Conservation (phyloP, 2,329 filamentous ascomycete species). For the Fusarium chuoi region DNA sequence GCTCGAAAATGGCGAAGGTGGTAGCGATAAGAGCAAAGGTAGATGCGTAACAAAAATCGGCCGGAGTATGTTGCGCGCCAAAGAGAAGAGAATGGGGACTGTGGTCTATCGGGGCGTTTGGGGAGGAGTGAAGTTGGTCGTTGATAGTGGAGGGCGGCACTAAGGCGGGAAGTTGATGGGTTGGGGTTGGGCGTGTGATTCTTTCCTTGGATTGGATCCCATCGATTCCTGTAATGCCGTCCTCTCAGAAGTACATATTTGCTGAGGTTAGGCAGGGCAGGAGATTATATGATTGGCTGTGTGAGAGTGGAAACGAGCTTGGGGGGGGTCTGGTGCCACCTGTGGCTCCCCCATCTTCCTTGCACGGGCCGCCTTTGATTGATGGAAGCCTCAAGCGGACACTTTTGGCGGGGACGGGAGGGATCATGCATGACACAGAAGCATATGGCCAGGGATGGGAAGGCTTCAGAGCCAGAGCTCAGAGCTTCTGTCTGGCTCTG, state of each 20-base stretch:
- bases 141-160: constrained; percentile 41
- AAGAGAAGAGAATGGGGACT: constrained; percentile 34
- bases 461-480: constrained; percentile 11
- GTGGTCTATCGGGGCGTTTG: constrained; percentile 36
- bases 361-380: constrained; percentile 30
- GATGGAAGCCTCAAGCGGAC: constrained; percentile 22
- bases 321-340: constrained; percentile 31
- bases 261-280: constrained; percentile 16
- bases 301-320: constrained; percentile 22
- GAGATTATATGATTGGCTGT: constrained; percentile 50
- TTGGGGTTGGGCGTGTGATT: constrained; percentile 40
- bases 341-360: constrained; percentile 35
- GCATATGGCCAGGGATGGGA: constrained; percentile 25
- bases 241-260: constrained; percentile 9
- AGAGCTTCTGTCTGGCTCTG: constrained; percentile 8
- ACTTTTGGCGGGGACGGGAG: constrained; percentile 33
- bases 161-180: constrained; percentile 37
- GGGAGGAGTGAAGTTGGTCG: constrained; percentile 45
- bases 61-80: constrained; percentile 27
- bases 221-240: constrained; percentile 31
- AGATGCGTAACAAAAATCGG: constrained; percentile 20
- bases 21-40: constrained; percentile 14
- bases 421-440: constrained; percentile 38
- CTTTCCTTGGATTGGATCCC: constrained; percentile 31
- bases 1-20: constrained; percentile 41